A percentile compares a stretch with the other conserved stretches of the same genome.
Conservation (phyloP, 441 rosid species). For the Adansonia grandidieri region DNA sequence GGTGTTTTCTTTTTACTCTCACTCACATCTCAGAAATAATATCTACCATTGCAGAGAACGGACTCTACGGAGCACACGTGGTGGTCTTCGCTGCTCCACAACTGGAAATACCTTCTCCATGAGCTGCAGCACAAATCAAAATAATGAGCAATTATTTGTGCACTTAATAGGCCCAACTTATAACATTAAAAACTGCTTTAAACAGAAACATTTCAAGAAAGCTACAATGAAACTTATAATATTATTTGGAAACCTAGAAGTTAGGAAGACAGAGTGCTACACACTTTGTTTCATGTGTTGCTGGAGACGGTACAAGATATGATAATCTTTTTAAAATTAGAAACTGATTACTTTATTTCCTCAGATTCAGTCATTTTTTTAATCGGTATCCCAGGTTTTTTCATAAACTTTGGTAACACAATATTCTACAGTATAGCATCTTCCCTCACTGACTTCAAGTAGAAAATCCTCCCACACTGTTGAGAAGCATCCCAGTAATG, state of each 20-base stretch:
- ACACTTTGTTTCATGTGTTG: not conserved
- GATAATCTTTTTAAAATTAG: not conserved
- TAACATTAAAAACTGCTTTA: not conserved
- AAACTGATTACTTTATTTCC: slow-evolving; percentile 1
- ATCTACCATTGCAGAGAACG: slow-evolving; percentile 58
- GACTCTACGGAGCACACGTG: slow-evolving; percentile 54
- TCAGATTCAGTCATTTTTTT: not conserved
- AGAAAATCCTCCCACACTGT: not conserved
- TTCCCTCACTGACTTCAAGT: not conserved
- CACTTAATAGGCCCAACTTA: not conserved
- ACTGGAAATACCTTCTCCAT: slow-evolving; percentile 68
- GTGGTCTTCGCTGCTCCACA: slow-evolving; percentile 51
- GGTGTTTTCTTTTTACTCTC: not conserved
- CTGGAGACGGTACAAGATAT: not conserved
- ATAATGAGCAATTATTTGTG: not conserved
- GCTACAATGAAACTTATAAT: not conserved
- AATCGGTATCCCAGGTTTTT: not conserved
- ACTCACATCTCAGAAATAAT: slow-evolving; percentile 5
- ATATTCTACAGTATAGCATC: not conserved
- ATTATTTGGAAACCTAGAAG: not conserved
- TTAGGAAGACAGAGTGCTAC: not conserved
- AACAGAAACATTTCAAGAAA: not conserved
- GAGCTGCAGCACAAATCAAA: slow-evolving; percentile 43
- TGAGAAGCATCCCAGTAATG: not conserved
- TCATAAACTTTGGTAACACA: not conserved